Base-by-base conservation (phyloP, 2,329 filamentous ascomycete species). In the Pseudogymnoascus sp. region DNA sequence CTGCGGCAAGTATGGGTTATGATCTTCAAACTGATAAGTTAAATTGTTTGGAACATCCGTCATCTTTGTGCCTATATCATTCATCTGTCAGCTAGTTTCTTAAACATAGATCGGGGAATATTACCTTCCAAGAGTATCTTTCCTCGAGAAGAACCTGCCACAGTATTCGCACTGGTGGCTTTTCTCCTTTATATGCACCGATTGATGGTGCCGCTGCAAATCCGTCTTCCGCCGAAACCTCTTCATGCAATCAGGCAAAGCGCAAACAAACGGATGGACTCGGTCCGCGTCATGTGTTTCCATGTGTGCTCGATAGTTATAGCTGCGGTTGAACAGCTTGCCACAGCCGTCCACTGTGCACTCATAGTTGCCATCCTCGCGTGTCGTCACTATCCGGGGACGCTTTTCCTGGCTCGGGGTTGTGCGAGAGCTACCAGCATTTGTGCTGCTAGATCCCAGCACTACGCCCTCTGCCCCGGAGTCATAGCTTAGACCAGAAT, bases 291-390 rank as follows among this genome's bases (percentile, higher is more conserved):
- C 86, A 72, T 96, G 92, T 0, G 87, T 93, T 71, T 93, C 88
- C 81, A 93, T 83, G 73, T 96, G 92, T 31, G 91, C 89, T 71
- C 90, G 92, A 77, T 88, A 91, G 76, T 96, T 96, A 78, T 93
- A 96, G 70, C 85, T 88, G 66, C 92, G 82, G 67, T 90, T 90
- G 73, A 96, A 96, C 14, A 88, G 82, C 73, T 89, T 90, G 5
- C 88, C 87, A 71, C 92, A 96, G 1, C 86, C 80, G 64, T 86
- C 81, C 37, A 86, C 78, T 62, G 81, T 78, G 72, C 92, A 96
- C 50, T 56, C 50, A 36, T 56, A 56, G 16, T 56, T 56, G 28
- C 50, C 50, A 21, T 56, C 50, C 28, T 34, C 50, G 50, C 50
- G 50, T 21, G 50, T 56, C n/a, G 50, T 10, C 50, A 56, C 50